Evolutionary conservation across 768 basidiomycete species (phyloP), one percentile per base, ranked within the genome.

Genomic region (Coprinellus micaceus): DNA sequence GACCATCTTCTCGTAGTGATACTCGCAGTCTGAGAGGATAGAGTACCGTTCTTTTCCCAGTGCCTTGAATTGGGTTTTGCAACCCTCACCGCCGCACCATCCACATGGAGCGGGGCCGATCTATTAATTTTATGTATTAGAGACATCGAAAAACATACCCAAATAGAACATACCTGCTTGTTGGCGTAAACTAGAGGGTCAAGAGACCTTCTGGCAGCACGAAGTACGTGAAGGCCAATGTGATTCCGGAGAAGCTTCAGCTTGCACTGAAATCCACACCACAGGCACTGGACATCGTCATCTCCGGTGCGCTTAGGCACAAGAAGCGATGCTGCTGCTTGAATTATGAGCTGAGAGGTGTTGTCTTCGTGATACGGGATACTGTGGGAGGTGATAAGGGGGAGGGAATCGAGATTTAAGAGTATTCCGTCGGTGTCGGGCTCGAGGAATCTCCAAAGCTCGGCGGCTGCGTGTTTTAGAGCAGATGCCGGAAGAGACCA

Each of bases 201-300:
- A 19, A 10, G 6, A 19, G 21, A 15, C 7, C 21, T 10, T 7
- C 53, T 44, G 13, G 29, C 21, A 11, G 46, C 36, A 11, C 19
- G 22, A 1, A 64, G 53, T 11, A 64, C 49, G 46, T 64, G 63
- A 6, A 12, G n/a, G n/a, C 61, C 61, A 37, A 64, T 60, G 47
- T 64, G 63, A 57, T 58, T 53, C 21, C 58, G 49, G 57, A 63
- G 58, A 5, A 50, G 40, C 2, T 41, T 21, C 9, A 61, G 29
- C 9, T 12, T 36, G 29, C 24, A n/a, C 15, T 26, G 1, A 3
- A 4, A 2, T 19, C 26, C 28, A 28, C 57, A 59, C 15, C 47
- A 17, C 1, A 15, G 25, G 43, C 53, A 61, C 10, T 13, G 3
- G 5, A 59, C 43, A 28, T 37, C 39, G 10, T 24, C 26, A 17